phyloP scores from a whole-genome alignment of 1,284 basidiomycete species.

The Rhodotorula mucilaginosa region DNA sequence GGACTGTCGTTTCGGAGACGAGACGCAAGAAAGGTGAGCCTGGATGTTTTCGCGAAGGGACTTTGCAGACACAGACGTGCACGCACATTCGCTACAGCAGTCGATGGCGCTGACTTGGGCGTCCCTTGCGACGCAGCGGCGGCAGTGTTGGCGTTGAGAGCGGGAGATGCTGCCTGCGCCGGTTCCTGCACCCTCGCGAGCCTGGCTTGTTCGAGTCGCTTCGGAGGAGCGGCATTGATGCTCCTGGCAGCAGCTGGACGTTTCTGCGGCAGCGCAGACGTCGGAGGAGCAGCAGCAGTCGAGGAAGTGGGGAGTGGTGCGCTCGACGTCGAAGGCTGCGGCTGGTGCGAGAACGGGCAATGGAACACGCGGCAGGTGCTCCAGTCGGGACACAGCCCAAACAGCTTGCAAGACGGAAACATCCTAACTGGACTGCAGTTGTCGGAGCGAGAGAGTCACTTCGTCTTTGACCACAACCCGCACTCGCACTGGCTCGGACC shows the following conservation, averaged over 20 bases:
- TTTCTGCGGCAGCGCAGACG: neutral
- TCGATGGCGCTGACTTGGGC: neutral
- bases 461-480: neutral
- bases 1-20: conserved; percentile 49
- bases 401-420: conserved; percentile 65
- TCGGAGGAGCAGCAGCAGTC: neutral
- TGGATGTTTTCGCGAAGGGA: conserved; percentile 10
- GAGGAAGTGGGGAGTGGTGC: neutral
- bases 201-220: neutral
- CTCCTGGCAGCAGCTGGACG: neutral
- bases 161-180: neutral
- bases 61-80: neutral
- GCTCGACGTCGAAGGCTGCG: conserved; percentile 54
- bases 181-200: neutral
- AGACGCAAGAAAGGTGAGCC: neutral
- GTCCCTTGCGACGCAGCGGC: too few relatives aligned
- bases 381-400: conserved; percentile 63
- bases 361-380: conserved; percentile 54
- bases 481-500: neutral
- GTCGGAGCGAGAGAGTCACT: neutral
- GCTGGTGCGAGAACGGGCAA: conserved; percentile 57
- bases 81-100: neutral
- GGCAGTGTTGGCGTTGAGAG: too few relatives aligned
- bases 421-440: conserved; percentile 50
- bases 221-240: neutral